Conservation (phyloP, 495 filamentous ascomycete species). For the Oleoguttula mirabilis region DNA sequence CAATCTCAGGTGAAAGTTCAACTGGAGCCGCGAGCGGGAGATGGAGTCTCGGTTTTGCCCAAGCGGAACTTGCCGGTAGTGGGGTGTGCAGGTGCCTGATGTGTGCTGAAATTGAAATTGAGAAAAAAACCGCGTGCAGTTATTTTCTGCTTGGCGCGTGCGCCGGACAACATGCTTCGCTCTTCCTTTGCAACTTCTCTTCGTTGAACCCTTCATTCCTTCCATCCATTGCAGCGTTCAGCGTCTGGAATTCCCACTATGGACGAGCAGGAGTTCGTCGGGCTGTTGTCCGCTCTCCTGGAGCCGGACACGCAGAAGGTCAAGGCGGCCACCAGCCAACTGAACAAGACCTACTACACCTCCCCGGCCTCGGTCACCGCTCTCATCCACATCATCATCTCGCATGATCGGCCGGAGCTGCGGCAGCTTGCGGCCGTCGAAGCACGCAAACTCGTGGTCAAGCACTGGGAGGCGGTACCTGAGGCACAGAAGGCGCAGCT, state of each 20-base stretch:
- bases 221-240: no score
- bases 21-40: no score
- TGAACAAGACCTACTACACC: slow-evolving; percentile 85
- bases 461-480: slow-evolving; percentile 64
- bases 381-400: slow-evolving; percentile 73
- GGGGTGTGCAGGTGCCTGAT: no score
- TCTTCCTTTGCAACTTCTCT: background rate
- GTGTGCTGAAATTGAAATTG: no score
- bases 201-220: background rate
- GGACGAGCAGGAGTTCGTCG: slow-evolving; percentile 37
- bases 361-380: slow-evolving; percentile 69
- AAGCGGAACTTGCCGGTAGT: no score
- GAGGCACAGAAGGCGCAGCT: slow-evolving; percentile 61
- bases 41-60: no score
- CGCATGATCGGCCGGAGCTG: slow-evolving; percentile 56
- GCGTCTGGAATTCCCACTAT: slow-evolving; percentile 28
- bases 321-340: slow-evolving; percentile 76
- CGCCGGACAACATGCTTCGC: no score
- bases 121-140: no score
- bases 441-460: slow-evolving; percentile 63
- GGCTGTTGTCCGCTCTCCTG: slow-evolving; percentile 35
- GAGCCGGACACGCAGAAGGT: slow-evolving; percentile 61
- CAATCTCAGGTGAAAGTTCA: no score
- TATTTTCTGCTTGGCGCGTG: no score
- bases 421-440: slow-evolving; percentile 87